Evolutionary conservation across 73 alveolate species (phyloP).

Genomic region (Blepharisma japonicum): DNA sequence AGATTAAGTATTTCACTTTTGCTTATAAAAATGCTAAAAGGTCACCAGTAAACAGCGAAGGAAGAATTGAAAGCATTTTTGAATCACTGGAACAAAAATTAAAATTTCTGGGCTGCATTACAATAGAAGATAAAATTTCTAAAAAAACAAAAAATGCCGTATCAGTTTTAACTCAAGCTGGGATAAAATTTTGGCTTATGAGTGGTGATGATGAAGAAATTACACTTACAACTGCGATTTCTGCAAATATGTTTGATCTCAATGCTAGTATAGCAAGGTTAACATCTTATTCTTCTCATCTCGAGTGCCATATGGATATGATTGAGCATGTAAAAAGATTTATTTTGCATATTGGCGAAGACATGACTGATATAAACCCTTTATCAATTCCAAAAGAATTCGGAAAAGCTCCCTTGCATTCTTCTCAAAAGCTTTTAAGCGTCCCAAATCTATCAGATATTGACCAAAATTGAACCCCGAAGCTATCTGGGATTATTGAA

Average conservation of each 20-base stretch:
- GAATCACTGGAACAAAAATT: neutral
- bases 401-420: no score
- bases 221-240: neutral
- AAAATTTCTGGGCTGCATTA: neutral
- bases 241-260: neutral
- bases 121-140: conserved; percentile 2
- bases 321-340: no score
- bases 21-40: neutral
- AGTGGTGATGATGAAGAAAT: conserved; percentile 25
- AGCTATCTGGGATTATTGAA: no score
- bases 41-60: conserved; percentile 3
- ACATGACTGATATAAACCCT: no score
- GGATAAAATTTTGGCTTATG: conserved; percentile 15
- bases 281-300: neutral
- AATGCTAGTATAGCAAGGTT: neutral
- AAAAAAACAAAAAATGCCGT: neutral
- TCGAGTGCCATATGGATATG: neutral
- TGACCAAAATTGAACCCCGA: no score
- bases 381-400: no score
- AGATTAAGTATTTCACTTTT: neutral
- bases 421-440: no score
- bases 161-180: neutral
- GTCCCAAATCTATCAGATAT: no score
- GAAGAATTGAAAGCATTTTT: conserved; percentile 12
- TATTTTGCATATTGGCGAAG: no score